These are phyloP conservation scores for Akanthomyces lecanii DNA, from an alignment of 2,329 filamentous ascomycete species.

Conservation along the genomic window DNA sequence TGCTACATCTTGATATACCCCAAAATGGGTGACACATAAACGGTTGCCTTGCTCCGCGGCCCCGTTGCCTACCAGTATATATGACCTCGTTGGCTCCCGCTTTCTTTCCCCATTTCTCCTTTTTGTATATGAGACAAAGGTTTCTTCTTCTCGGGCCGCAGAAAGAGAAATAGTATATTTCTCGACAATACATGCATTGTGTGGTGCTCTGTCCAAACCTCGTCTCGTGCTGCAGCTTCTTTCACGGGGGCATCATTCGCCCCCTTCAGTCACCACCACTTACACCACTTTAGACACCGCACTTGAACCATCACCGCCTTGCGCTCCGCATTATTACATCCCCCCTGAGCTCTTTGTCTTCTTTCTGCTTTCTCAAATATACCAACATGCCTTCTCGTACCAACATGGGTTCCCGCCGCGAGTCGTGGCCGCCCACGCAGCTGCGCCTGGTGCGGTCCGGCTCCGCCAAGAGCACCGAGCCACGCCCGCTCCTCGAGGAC, in stretches of 20 bases:
- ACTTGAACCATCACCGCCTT: background rate
- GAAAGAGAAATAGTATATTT: background rate
- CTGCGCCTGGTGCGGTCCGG: conserved; percentile 42
- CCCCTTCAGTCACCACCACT: background rate
- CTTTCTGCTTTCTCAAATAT: background rate
- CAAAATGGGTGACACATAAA: background rate
- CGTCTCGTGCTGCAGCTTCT: background rate
- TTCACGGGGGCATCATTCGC: background rate
- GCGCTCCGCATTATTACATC: background rate
- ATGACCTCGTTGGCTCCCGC: background rate
- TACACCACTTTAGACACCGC: background rate
- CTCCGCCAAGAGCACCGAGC: conserved; percentile 34
- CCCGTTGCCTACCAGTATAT: background rate
- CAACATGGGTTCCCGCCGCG: conserved; percentile 34
- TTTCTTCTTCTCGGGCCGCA: background rate
- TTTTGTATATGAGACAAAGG: background rate
- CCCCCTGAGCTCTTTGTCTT: background rate
- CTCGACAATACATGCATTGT: background rate
- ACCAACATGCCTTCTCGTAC: conserved; percentile 34
- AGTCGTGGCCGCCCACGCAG: conserved; percentile 52
- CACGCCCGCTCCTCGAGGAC: conserved; percentile 42
- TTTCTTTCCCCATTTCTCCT: background rate
- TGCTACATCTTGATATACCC: conserved; percentile 15
- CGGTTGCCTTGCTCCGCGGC: background rate
- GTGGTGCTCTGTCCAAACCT: background rate